These are phyloP conservation scores for Peronospora destructor DNA, from an alignment of 352 stramenopile genomes.

Conservation along the genomic window DNA sequence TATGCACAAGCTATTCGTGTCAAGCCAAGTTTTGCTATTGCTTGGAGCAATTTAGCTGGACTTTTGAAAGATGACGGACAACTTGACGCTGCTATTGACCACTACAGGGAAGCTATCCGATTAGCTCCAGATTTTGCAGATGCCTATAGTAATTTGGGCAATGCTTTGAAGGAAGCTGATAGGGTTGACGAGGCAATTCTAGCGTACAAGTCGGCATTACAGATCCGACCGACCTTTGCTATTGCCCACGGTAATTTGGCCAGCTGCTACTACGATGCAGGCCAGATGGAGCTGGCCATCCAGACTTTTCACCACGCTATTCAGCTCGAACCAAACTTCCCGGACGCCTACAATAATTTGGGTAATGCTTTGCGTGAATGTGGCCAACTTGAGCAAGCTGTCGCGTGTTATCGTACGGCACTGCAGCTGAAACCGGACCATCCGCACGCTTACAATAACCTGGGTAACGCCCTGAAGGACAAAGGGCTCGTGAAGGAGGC, in stretches of 20 bases:
- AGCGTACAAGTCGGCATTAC: constrained; percentile 82
- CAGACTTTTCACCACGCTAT: constrained; percentile 88
- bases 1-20: constrained; percentile 88
- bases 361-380: constrained; percentile 88
- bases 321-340: constrained; percentile 89
- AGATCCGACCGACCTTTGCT: constrained; percentile 85
- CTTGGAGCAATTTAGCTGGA: constrained; percentile 89
- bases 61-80: constrained; percentile 89
- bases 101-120: constrained; percentile 81
- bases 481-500: constrained; percentile 89
- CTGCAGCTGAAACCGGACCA: constrained; percentile 89
- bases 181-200: constrained; percentile 65
- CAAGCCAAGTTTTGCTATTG: constrained; percentile 86
- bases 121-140: constrained; percentile 82
- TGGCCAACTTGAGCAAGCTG: constrained; percentile 68
- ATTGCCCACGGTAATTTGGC: constrained; percentile 90
- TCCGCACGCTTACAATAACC: constrained; percentile 91
- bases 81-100: constrained; percentile 66
- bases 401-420: constrained; percentile 86
- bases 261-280: constrained; percentile 85
- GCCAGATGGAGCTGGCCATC: constrained; percentile 79
- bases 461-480: constrained; percentile 90
- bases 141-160: constrained; percentile 82
- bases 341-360: constrained; percentile 92
- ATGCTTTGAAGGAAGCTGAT: constrained; percentile 74